Evolutionary conservation across 2,329 filamentous ascomycete genomes (phyloP).

Genomic region (Fusarium siculi): DNA sequence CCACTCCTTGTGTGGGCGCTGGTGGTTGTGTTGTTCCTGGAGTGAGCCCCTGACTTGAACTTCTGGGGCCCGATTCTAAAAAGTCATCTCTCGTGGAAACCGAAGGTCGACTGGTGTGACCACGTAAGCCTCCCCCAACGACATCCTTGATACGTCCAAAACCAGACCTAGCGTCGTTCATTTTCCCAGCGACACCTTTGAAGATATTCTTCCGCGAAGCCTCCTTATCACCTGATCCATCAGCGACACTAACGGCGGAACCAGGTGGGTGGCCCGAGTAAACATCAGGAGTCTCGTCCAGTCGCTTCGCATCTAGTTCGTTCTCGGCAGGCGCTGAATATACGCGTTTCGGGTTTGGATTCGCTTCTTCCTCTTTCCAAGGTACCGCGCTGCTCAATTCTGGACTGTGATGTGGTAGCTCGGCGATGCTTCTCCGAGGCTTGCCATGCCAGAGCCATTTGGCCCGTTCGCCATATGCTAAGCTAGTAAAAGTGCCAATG

Average conservation of each 20-base stretch:
- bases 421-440: constrained; percentile 70
- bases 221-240: constrained; percentile 64
- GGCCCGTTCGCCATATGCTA: constrained; percentile 82
- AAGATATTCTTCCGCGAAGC: constrained; percentile 74
- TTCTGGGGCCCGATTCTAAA: constrained; percentile 47
- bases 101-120: constrained; percentile 65
- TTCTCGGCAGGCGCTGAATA: constrained; percentile 65
- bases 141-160: constrained; percentile 88
- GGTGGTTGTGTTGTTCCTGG: constrained; percentile 49
- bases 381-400: constrained; percentile 62
- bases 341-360: constrained; percentile 59
- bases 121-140: constrained; percentile 70
- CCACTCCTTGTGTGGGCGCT: constrained; percentile 48
- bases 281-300: constrained; percentile 57
- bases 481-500: constrained; percentile 81
- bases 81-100: constrained; percentile 62
- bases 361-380: constrained; percentile 61
- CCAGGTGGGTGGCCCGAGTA: constrained; percentile 57
- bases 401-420: constrained; percentile 59
- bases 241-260: constrained; percentile 59
- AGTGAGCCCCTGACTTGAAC: constrained; percentile 20
- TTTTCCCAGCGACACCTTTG: constrained; percentile 81
- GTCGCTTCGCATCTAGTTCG: constrained; percentile 56
- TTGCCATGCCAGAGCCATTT: constrained; percentile 98
- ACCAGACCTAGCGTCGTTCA: constrained; percentile 83